Evolutionary conservation across 768 basidiomycete genomes (phyloP), one percentile per base, ranked within the genome.

Genomic region (Lanmaoa rubissima): DNA sequence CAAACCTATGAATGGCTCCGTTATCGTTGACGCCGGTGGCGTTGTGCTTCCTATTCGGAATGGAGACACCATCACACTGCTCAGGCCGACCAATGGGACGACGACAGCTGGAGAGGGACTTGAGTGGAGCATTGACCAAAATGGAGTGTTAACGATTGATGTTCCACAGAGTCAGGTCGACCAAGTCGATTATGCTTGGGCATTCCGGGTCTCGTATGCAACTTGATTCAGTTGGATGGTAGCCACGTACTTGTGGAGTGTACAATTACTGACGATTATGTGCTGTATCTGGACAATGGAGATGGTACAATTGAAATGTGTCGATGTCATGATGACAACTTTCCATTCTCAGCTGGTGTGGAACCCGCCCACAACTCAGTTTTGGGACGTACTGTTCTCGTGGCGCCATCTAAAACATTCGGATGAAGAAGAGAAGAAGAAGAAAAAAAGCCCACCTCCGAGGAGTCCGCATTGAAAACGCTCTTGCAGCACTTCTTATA

Each of bases 51-150:
- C 83, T 1, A 54, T 84, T 17, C 60, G 77, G 5, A 51, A 64
- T 2, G 78, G 78, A 8, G 82, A 84, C 60, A 64, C 57, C 0
- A 69, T 84, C 34, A 62, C 56, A 16, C 54, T 82, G n/a, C 73
- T 83, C 17, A 68, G 74, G 13, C 76, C 76, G 4, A 57, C 40
- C 6, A 36, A 34, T 38, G 51, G 16, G 24, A 13, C 32, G 1
- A 31, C 4, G 43, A 26, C 51, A 3, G 51, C 16, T 38, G 55
- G n/a, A 54, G 34, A 42, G 9, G 48, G 35, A 16, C 65, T 79
- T 2, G 54, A 61, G 9, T 79, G 76, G 77, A 58, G 34, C 31
- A 48, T 73, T 0, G 65, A 74, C 36, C 58, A 43, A 16, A 57
- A 51, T 17, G 78, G 77, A 2, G 51, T 54, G 12, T 59, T 75